Conservation (phyloP, 208 protist genomes). For the Wallacemonas sp. region DNA sequence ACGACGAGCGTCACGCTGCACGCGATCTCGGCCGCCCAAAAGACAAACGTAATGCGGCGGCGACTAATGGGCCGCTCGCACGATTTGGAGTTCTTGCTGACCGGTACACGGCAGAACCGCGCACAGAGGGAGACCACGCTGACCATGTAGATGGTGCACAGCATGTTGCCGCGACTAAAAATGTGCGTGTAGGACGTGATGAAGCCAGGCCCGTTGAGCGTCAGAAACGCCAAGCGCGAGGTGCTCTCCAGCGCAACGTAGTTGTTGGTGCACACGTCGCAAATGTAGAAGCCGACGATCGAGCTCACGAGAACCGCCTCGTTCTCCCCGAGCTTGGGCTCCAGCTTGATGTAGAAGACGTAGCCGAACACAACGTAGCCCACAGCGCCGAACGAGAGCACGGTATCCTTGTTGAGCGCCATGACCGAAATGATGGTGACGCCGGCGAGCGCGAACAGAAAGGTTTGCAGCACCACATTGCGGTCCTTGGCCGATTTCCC, state of each 20-base stretch:
- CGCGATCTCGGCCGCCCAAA: constrained; percentile 47
- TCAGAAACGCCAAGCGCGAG: constrained; percentile 32
- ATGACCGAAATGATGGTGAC: constrained; percentile 57
- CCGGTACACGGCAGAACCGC: constrained; percentile 50
- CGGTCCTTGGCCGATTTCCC: constrained; percentile 37
- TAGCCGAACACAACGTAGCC: constrained; percentile 68
- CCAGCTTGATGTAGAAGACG: constrained; percentile 66
- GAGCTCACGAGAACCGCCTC: constrained; percentile 77
- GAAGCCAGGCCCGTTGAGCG: constrained; percentile 47
- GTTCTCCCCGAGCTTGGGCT: constrained; percentile 61
- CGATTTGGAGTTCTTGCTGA: constrained; percentile 79
- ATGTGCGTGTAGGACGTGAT: constrained; percentile 78
- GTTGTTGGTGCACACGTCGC: constrained; percentile 77
- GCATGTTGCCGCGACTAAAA: constrained; percentile 57
- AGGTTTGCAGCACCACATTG: constrained; percentile 38
- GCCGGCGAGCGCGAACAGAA: constrained; percentile 48
- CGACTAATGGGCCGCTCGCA: constrained; percentile 56
- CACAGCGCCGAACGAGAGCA: constrained; percentile 59
- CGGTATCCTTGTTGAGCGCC: constrained; percentile 49
- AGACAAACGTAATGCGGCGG: constrained; percentile 65
- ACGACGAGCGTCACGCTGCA: constrained; percentile 28
- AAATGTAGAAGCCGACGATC: constrained; percentile 77
- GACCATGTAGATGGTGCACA: constrained; percentile 61
- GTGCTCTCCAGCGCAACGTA: constrained; percentile 44
- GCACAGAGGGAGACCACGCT: constrained; percentile 41